phyloP scores from a whole-genome alignment of 306 rosid genomes.

The Vigna nakashimae region DNA sequence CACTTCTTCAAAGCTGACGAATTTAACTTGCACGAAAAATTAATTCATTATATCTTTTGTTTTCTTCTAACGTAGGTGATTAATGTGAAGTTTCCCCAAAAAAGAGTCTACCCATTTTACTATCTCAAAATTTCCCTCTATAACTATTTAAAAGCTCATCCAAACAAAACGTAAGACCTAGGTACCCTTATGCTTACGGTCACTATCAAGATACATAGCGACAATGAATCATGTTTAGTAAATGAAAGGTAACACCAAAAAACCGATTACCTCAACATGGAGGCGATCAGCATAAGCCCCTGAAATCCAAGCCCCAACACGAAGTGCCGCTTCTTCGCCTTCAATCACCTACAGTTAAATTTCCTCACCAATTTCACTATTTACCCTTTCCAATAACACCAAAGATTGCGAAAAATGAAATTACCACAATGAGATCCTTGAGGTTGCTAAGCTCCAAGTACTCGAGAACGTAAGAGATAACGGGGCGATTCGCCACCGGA shows the following conservation, averaged over 20 bases:
- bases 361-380: slow-evolving; percentile 15
- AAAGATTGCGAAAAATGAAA: slow-evolving; percentile 5
- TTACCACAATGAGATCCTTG: slow-evolving; percentile 91
- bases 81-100: neutral
- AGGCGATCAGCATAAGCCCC: slow-evolving; percentile 92
- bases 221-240: neutral
- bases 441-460: slow-evolving; percentile 82
- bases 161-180: neutral
- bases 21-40: neutral
- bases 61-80: neutral
- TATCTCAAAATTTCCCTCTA: too few species aligned
- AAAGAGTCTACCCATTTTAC: neutral
- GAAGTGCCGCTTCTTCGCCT: slow-evolving; percentile 79
- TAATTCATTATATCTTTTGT: neutral
- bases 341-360: slow-evolving; percentile 74
- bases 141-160: neutral
- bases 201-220: neutral
- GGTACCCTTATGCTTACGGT: neutral
- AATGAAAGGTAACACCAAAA: neutral
- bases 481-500: slow-evolving; percentile 92
- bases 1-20: neutral
- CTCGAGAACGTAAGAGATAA: slow-evolving; percentile 90
- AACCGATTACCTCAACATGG: slow-evolving; percentile 68
- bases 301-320: slow-evolving; percentile 81
- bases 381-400: neutral